phyloP scores from a whole-genome alignment of 305 asterid species.

The Coffea humblotiana region DNA sequence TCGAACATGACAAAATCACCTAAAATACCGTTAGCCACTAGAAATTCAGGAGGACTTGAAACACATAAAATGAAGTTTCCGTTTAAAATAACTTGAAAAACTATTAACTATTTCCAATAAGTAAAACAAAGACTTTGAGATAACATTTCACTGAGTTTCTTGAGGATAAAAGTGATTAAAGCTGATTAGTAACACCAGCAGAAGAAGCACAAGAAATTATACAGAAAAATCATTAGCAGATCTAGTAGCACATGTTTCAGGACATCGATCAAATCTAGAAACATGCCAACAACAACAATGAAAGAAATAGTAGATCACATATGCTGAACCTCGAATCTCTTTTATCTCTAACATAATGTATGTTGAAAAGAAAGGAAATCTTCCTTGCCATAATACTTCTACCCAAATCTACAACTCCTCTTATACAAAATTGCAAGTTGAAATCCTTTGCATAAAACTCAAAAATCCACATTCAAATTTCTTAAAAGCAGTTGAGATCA shows the following conservation, averaged over 20 bases:
- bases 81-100: too few relatives aligned
- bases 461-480: background rate
- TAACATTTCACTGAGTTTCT: too few relatives aligned
- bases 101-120: too few relatives aligned
- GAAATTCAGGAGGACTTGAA: too few relatives aligned
- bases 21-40: too few relatives aligned
- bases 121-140: too few relatives aligned
- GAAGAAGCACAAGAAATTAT: too few relatives aligned
- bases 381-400: background rate
- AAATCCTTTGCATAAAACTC: background rate
- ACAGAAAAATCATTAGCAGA: too few relatives aligned
- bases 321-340: background rate
- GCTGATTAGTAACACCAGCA: too few relatives aligned
- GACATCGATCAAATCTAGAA: background rate
- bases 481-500: background rate
- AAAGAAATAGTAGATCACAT: background rate
- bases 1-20: too few relatives aligned
- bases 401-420: background rate
- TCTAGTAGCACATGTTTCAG: background rate
- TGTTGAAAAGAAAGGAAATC: background rate
- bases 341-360: background rate
- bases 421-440: background rate
- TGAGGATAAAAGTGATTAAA: too few relatives aligned
- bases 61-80: too few relatives aligned
- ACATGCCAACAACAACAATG: background rate